These are phyloP conservation scores for Phytophthora palmivora DNA, from an alignment of 352 stramenopile genomes.

Conservation along the genomic window DNA sequence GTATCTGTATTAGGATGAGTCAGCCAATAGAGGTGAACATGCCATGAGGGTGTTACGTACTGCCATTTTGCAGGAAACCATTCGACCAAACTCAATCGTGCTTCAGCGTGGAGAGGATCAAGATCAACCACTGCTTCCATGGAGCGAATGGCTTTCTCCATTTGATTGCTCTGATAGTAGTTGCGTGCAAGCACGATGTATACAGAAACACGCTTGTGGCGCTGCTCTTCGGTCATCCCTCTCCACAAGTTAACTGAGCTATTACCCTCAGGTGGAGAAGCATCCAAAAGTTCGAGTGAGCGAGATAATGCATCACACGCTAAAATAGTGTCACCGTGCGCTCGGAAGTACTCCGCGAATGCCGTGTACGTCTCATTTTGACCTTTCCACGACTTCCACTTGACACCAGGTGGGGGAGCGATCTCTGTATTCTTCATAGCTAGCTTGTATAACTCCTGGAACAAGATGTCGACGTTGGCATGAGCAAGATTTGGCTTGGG, in stretches of 20 bases:
- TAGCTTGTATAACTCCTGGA: slow-evolving; percentile 51
- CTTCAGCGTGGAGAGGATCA: slow-evolving; percentile 61
- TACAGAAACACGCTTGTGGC: slow-evolving; percentile 42
- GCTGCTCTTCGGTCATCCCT: slow-evolving; percentile 28
- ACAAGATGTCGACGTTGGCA: slow-evolving; percentile 48
- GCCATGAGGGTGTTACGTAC: slow-evolving; percentile 32
- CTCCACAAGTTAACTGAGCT: slow-evolving; percentile 16
- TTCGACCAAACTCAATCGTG: slow-evolving; percentile 50
- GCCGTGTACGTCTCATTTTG: slow-evolving; percentile 54
- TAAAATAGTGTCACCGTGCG: slow-evolving; percentile 49
- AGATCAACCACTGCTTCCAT: slow-evolving; percentile 76
- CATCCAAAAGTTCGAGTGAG: slow-evolving; percentile 56
- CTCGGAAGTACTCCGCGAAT: slow-evolving; percentile 60
- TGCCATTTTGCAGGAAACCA: slow-evolving; percentile 84
- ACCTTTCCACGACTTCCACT: slow-evolving; percentile 48
- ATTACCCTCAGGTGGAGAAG: neutral
- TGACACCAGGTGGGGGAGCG: slow-evolving; percentile 19
- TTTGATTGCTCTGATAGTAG: slow-evolving; percentile 81
- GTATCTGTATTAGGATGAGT: slow-evolving; percentile 38
- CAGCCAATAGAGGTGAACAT: too few species aligned
- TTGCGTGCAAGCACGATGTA: slow-evolving; percentile 67
- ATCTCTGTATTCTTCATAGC: slow-evolving; percentile 15
- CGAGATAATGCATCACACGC: slow-evolving; percentile 59
- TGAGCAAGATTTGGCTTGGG: slow-evolving; percentile 25
- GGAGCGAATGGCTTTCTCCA: slow-evolving; percentile 75